These are phyloP conservation scores for Aspergillus costaricaensis DNA, from an alignment of 2,329 filamentous ascomycete genomes.

Conservation along the genomic window DNA sequence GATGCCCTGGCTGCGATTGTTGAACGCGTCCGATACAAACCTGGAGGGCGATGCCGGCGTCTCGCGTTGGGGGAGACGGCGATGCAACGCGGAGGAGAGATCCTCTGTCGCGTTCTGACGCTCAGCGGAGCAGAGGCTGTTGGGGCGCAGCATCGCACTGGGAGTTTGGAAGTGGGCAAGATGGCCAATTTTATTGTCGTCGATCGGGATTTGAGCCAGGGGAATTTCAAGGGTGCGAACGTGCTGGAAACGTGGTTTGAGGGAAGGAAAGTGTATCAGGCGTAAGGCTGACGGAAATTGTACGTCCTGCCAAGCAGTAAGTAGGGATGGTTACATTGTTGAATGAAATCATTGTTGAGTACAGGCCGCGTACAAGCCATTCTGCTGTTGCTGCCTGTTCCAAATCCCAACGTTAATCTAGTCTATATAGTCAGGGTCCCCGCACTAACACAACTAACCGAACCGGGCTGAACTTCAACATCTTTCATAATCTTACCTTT, in stretches of 20 bases:
- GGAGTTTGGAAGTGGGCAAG: slow-evolving; percentile 36
- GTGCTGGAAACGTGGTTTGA: slow-evolving; percentile 35
- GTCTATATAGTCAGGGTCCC: background rate
- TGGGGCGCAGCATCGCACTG: slow-evolving; percentile 26
- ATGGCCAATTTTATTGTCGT: slow-evolving; percentile 36
- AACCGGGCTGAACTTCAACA: background rate
- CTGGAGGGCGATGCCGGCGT: background rate
- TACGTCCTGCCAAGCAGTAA: too few species aligned
- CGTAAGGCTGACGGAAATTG: background rate
- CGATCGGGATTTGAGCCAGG: slow-evolving; percentile 31
- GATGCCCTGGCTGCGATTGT: slow-evolving; percentile 15
- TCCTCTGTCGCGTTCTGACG: slow-evolving; percentile 28
- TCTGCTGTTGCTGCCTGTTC: too few species aligned
- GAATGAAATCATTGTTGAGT: background rate
- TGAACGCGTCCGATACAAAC: slow-evolving; percentile 4
- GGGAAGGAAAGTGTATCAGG: slow-evolving; percentile 19
- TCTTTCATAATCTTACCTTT: too few species aligned
- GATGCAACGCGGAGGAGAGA: slow-evolving; percentile 11
- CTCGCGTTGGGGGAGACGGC: background rate
- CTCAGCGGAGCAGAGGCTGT: slow-evolving; percentile 33
- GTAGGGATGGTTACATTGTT: background rate
- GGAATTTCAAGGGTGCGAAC: slow-evolving; percentile 29
- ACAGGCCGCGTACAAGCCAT: too few species aligned
- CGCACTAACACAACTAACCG: background rate
- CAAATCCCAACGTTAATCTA: too few species aligned